A percentile compares a stretch with the other conserved stretches of the same genome.
Conservation (phyloP, 345 rosid genomes). For the Eucalyptus curtisii region DNA sequence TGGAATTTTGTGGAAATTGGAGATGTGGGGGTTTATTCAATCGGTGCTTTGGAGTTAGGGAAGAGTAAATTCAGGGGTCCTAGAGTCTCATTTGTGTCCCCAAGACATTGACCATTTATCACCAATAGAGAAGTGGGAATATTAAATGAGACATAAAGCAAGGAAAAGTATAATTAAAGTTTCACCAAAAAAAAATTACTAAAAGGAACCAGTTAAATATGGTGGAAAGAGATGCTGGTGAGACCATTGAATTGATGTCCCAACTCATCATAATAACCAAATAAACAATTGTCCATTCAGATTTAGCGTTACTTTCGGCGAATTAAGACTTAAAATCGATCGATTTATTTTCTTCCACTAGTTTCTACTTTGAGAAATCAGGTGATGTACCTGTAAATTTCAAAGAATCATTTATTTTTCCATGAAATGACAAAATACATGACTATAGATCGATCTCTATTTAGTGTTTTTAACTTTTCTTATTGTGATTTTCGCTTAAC, state of each 20-base stretch:
- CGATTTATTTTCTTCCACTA: background rate
- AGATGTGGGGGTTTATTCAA: background rate
- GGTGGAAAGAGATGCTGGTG: background rate
- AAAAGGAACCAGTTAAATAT: background rate
- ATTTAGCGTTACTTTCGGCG: rapidly evolving
- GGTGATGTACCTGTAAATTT: background rate
- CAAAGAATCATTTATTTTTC: background rate
- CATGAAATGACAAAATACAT: background rate
- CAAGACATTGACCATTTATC: background rate
- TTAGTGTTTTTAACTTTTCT: background rate
- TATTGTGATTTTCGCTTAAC: rapidly evolving
- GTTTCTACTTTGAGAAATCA: background rate
- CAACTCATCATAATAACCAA: background rate
- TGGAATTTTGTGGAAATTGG: background rate
- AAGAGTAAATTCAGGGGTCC: background rate
- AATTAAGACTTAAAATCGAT: background rate
- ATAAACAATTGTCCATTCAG: rapidly evolving
- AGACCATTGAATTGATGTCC: background rate
- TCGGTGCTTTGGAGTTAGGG: background rate
- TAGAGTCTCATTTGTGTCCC: background rate
- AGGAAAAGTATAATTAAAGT: background rate
- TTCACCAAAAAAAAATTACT: background rate
- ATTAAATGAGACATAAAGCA: background rate
- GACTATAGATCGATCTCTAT: rapidly evolving
- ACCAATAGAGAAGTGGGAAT: background rate